These are phyloP conservation scores for Saccharum hybrid DNA, from an alignment of 202 grass and related monocot genomes.

Conservation along the genomic window DNA sequence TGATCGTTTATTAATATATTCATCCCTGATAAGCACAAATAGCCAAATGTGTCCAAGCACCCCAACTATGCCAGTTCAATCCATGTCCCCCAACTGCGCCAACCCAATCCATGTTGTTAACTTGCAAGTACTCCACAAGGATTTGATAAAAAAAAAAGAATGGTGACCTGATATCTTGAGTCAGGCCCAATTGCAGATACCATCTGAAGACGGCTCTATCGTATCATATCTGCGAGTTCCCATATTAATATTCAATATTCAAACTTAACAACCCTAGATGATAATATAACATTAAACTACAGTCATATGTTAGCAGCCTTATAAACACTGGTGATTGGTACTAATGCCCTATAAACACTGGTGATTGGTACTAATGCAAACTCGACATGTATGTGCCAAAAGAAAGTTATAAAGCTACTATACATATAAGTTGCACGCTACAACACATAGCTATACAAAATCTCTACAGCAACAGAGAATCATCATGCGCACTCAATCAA, in stretches of 20 bases:
- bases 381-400: neutral
- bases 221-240: conserved; percentile 71
- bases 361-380: neutral
- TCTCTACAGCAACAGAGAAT: neutral
- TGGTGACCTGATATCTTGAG: conserved; percentile 72
- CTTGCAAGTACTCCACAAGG: conserved; percentile 27
- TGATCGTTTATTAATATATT: neutral
- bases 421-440: conserved; percentile 6
- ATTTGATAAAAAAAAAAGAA: conserved; percentile 35
- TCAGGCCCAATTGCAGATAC: conserved; percentile 67
- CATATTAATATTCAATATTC: conserved; percentile 85
- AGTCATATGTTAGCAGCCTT: conserved; percentile 24
- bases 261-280: conserved; percentile 42
- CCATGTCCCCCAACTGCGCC: neutral
- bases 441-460: conserved; percentile 5
- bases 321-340: neutral
- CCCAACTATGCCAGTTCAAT: neutral
- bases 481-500: neutral
- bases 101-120: conserved; percentile 26
- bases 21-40: conserved; percentile 25
- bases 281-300: conserved; percentile 33
- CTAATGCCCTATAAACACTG: neutral
- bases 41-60: conserved; percentile 23
- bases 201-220: conserved; percentile 73
- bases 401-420: neutral